Evolutionary conservation across 78 protist species (phyloP).

Genomic region (slime mould (Dictyostelium discoideum)): DNA sequence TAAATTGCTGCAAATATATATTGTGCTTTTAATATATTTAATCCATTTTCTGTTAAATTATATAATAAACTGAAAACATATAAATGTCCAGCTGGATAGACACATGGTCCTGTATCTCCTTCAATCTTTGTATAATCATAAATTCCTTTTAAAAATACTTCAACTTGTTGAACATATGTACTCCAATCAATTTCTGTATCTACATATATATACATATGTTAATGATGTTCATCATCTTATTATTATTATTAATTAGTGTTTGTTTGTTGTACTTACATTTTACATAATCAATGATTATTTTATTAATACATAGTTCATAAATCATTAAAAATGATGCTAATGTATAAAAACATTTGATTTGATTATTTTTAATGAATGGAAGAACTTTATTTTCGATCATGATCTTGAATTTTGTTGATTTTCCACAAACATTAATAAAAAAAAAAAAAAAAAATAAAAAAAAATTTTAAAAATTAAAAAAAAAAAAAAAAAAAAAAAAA

Average conservation of each 20-base stretch:
- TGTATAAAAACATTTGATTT: background rate
- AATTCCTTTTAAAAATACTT: constrained; percentile 80
- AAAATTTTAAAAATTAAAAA: background rate
- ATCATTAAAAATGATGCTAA: constrained; percentile 11
- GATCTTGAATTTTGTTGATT: background rate
- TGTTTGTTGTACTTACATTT: constrained; percentile 59
- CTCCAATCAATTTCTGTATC: constrained; percentile 95
- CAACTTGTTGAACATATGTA: constrained; percentile 93
- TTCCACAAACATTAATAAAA: background rate
- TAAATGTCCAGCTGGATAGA: constrained; percentile 92
- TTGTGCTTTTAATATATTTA: constrained; percentile 80
- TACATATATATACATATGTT: background rate
- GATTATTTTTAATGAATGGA: background rate
- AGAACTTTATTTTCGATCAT: background rate
- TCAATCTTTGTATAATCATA: constrained; percentile 79
- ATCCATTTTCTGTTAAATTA: constrained; percentile 77
- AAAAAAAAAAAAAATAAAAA: background rate
- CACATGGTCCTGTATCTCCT: constrained; percentile 94
- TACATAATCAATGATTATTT: constrained; percentile 33
- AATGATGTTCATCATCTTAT: background rate
- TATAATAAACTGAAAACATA: constrained; percentile 68
- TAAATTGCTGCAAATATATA: constrained; percentile 66
- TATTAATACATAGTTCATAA: constrained; percentile 36
- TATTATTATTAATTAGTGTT: background rate
- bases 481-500: background rate